Conservation (phyloP, 495 filamentous ascomycete genomes). For the Lasiosphaeris hirsuta region DNA sequence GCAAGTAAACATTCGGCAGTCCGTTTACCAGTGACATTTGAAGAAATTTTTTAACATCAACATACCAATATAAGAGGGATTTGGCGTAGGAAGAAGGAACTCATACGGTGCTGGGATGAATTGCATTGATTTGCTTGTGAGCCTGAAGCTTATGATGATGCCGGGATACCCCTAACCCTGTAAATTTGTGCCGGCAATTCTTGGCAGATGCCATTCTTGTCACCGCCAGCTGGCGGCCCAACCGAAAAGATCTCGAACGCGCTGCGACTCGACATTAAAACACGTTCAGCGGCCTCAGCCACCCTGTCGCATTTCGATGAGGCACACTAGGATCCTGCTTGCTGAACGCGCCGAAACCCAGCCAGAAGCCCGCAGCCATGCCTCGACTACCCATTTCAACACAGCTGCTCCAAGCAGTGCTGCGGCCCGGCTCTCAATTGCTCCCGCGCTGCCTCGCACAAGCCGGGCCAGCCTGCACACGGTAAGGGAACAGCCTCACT, state of each 20-base stretch:
- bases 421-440: conserved; percentile 17
- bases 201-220: conserved; percentile 3
- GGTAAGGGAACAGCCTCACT: conserved; percentile 10
- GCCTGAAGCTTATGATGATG: neutral
- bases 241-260: conserved; percentile 2
- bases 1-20: too few species aligned
- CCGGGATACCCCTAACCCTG: neutral
- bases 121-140: neutral
- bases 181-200: neutral
- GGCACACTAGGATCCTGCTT: neutral
- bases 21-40: too few species aligned
- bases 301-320: neutral
- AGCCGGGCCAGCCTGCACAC: conserved; percentile 4
- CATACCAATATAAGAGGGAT: neutral
- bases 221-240: conserved; percentile 2
- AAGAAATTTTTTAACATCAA: too few species aligned
- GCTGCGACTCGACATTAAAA: conserved; percentile 6
- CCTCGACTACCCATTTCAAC: conserved; percentile 9
- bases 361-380: neutral
- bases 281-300: neutral
- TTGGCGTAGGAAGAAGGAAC: neutral
- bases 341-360: neutral
- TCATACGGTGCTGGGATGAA: neutral
- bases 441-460: neutral
- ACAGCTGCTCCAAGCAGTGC: conserved; percentile 20